Evolutionary conservation across 768 basidiomycete species (phyloP).

Genomic region (Leccinum disarticulatum): DNA sequence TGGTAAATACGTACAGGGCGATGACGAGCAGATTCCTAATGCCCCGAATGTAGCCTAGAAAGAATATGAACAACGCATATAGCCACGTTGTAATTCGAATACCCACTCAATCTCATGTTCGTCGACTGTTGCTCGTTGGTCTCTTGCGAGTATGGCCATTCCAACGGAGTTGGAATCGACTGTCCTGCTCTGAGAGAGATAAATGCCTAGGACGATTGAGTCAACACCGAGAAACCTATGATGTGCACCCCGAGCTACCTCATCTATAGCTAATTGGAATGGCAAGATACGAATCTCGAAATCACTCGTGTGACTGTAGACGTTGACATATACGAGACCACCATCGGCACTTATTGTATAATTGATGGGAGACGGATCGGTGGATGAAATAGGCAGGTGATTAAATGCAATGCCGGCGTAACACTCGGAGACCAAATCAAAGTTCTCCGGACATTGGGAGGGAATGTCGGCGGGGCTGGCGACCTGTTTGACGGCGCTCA

Average conservation of each 20-base stretch:
- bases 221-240: not conserved
- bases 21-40: constrained; percentile 62
- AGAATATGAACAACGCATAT: constrained; percentile 3
- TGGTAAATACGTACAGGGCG: constrained; percentile 50
- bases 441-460: constrained; percentile 67
- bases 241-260: constrained; percentile 36
- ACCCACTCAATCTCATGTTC: constrained; percentile 55
- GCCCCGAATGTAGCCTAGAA: constrained; percentile 59
- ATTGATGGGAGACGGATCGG: constrained; percentile 43
- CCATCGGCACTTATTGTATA: constrained; percentile 73
- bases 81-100: not conserved
- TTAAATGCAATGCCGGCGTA: constrained; percentile 67
- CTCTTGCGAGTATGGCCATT: constrained; percentile 67
- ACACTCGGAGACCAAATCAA: constrained; percentile 66
- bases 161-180: constrained; percentile 53
- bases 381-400: constrained; percentile 45
- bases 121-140: constrained; percentile 66
- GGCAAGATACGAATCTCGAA: constrained; percentile 68
- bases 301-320: constrained; percentile 62
- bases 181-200: constrained; percentile 66
- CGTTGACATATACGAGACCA: constrained; percentile 65
- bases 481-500: constrained; percentile 49
- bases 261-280: constrained; percentile 75
- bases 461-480: constrained; percentile 50
- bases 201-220: constrained; percentile 49